Conservation (phyloP, 352 stramenopile genomes). For the Phytopythium boreale region DNA sequence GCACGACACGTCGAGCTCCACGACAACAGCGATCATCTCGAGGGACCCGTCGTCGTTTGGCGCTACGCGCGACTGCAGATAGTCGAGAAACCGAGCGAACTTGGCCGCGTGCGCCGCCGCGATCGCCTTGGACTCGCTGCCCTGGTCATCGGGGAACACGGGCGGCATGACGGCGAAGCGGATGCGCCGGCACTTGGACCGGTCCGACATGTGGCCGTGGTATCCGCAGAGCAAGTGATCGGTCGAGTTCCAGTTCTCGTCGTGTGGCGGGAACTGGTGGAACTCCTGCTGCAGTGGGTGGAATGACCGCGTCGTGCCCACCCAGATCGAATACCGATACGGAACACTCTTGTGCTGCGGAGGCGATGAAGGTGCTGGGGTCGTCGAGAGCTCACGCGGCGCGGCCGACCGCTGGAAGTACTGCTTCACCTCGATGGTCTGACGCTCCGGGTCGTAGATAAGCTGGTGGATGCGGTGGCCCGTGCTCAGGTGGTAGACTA, state of each 20-base stretch:
- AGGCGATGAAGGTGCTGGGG: slow-evolving; percentile 5
- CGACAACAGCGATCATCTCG: slow-evolving; percentile 47
- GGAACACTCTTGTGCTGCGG: slow-evolving; percentile 25
- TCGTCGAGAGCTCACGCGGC: slow-evolving; percentile 18
- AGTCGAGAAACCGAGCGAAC: slow-evolving; percentile 66
- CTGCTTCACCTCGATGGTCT: slow-evolving; percentile 78
- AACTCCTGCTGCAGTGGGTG: slow-evolving; percentile 73
- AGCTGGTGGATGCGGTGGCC: slow-evolving; percentile 80
- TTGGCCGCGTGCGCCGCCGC: slow-evolving; percentile 35
- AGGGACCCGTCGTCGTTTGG: slow-evolving; percentile 42
- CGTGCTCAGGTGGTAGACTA: slow-evolving; percentile 72
- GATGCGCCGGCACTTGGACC: slow-evolving; percentile 68
- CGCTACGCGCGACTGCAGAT: slow-evolving; percentile 52
- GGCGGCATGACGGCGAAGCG: slow-evolving; percentile 66
- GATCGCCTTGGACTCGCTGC: slow-evolving; percentile 6
- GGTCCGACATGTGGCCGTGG: slow-evolving; percentile 68
- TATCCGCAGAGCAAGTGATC: slow-evolving; percentile 79
- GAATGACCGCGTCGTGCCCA: slow-evolving; percentile 58
- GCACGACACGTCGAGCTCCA: slow-evolving; percentile 25
- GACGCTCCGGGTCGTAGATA: slow-evolving; percentile 66
- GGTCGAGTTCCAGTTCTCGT: slow-evolving; percentile 79
- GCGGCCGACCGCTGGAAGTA: slow-evolving; percentile 52
- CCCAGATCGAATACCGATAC: slow-evolving; percentile 77
- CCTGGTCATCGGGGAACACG: slow-evolving; percentile 2
- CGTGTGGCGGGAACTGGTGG: slow-evolving; percentile 57